phyloP scores from a whole-genome alignment of 106 monocot genomes.

The Platanthera guangdongensis region DNA sequence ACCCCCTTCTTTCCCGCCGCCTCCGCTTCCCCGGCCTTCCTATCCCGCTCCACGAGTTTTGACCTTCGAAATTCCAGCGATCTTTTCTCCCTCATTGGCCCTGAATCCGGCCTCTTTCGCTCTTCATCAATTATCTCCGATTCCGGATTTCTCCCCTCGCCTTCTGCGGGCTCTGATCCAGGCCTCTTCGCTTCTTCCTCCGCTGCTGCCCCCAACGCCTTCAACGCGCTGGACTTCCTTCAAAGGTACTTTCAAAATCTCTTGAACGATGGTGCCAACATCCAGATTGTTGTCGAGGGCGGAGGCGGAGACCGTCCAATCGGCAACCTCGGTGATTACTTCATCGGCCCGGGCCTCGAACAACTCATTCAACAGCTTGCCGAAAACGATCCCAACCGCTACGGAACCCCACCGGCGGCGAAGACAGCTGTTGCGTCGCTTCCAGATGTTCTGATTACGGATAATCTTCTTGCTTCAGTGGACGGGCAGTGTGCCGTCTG shows the following conservation, averaged over 20 bases:
- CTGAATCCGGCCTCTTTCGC: conserved; percentile 10
- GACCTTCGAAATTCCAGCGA: conserved; percentile 26
- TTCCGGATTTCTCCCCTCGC: conserved; percentile 9
- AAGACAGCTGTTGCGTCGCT: conserved; percentile 47
- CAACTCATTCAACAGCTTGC: conserved; percentile 82
- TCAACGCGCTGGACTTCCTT: conserved; percentile 36
- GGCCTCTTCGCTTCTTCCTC: conserved; percentile 10
- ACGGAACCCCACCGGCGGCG: conserved; percentile 84
- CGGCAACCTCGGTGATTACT: conserved; percentile 76
- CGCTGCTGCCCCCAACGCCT: conserved; percentile 17
- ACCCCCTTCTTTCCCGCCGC: conserved; percentile 6
- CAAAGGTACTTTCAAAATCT: conserved; percentile 39
- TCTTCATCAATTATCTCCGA: background rate
- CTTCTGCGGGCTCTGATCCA: background rate
- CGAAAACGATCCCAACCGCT: conserved; percentile 88
- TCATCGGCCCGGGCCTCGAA: conserved; percentile 75
- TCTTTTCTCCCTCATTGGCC: conserved; percentile 19
- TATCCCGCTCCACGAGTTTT: conserved; percentile 13
- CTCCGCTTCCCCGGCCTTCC: conserved; percentile 7
- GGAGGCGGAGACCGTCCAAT: conserved; percentile 68
- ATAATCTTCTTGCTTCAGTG: conserved; percentile 30
- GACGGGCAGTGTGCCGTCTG: conserved; percentile 86
- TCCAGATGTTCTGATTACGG: conserved; percentile 41
- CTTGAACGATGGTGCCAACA: conserved; percentile 49
- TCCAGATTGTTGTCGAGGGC: conserved; percentile 68